Conservation (phyloP, 441 rosid genomes). For the Gossypium davidsonii region DNA sequence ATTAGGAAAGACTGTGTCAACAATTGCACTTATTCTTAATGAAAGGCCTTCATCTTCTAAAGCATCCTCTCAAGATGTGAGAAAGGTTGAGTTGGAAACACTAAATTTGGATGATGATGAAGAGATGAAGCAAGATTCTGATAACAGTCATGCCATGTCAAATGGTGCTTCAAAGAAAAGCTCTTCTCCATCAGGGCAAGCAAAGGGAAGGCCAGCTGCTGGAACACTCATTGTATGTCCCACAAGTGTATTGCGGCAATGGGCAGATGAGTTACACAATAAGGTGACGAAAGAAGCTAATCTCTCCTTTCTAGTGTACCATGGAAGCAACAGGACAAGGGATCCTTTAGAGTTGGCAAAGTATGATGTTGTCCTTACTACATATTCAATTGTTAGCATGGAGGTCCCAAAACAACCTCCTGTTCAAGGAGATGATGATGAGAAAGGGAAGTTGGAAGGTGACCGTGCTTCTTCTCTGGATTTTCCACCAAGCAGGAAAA, state of each 20-base stretch:
- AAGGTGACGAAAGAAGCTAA: slow-evolving; percentile 66
- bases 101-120: slow-evolving; percentile 58
- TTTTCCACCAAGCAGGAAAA: slow-evolving; percentile 42
- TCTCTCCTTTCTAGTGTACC: slow-evolving; percentile 71
- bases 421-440: slow-evolving; percentile 54
- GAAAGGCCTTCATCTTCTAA: slow-evolving; percentile 56
- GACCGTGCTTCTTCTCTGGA: slow-evolving; percentile 30
- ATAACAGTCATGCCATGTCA: slow-evolving; percentile 21
- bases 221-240: slow-evolving; percentile 99
- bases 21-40: slow-evolving; percentile 87
- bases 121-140: slow-evolving; percentile 26
- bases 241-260: slow-evolving; percentile 93
- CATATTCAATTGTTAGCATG: slow-evolving; percentile 87
- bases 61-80: slow-evolving; percentile 30
- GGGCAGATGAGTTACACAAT: slow-evolving; percentile 80
- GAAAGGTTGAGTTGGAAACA: slow-evolving; percentile 48
- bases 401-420: slow-evolving; percentile 87
- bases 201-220: slow-evolving; percentile 78
- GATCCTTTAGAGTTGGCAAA: slow-evolving; percentile 72
- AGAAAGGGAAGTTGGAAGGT: slow-evolving; percentile 38
- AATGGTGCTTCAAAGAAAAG: slow-evolving; percentile 20
- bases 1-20: slow-evolving; percentile 88
- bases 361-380: slow-evolving; percentile 83
- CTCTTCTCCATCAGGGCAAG: slow-evolving; percentile 26
- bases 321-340: slow-evolving; percentile 77